These are phyloP conservation scores for Aspergillus heteromorphus DNA, from an alignment of 495 filamentous ascomycete species.

Conservation along the genomic window DNA sequence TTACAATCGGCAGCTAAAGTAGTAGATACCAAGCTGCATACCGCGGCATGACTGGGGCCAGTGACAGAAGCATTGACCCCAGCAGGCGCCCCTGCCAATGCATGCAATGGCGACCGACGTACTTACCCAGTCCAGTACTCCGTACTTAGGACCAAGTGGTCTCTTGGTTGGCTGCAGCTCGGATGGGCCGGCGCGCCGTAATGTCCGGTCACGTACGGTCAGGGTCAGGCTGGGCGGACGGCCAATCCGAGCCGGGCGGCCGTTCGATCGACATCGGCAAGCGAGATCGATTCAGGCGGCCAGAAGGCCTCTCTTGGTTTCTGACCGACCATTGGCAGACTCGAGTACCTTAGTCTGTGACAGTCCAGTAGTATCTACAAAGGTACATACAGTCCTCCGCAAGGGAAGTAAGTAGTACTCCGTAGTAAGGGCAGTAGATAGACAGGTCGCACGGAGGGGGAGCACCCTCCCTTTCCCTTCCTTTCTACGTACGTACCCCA, in stretches of 20 bases:
- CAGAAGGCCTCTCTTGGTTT: not conserved
- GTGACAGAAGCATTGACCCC: not conserved
- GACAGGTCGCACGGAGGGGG: too few species aligned
- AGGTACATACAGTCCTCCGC: too few species aligned
- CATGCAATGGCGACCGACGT: not conserved
- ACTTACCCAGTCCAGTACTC: not conserved
- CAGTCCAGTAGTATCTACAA: too few species aligned
- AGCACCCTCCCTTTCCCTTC: not conserved
- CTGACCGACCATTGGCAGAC: not conserved
- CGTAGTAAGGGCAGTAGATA: too few species aligned
- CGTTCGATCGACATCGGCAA: slow-evolving; percentile 12
- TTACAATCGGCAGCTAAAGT: too few species aligned
- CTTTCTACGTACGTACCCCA: not conserved
- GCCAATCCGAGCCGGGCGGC: slow-evolving; percentile 6
- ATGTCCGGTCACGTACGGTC: not conserved
- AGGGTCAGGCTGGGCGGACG: not conserved
- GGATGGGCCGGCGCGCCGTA: not conserved
- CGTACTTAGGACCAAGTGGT: too few species aligned
- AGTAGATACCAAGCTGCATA: too few species aligned
- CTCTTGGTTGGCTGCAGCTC: too few species aligned
- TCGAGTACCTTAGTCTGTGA: too few species aligned
- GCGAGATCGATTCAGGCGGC: slow-evolving; percentile 7
- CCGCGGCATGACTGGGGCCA: not conserved
- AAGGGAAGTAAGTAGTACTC: too few species aligned
- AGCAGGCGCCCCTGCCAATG: not conserved